These are phyloP conservation scores for Articulospora tetracladia DNA, from an alignment of 495 filamentous ascomycete species.

Conservation along the genomic window DNA sequence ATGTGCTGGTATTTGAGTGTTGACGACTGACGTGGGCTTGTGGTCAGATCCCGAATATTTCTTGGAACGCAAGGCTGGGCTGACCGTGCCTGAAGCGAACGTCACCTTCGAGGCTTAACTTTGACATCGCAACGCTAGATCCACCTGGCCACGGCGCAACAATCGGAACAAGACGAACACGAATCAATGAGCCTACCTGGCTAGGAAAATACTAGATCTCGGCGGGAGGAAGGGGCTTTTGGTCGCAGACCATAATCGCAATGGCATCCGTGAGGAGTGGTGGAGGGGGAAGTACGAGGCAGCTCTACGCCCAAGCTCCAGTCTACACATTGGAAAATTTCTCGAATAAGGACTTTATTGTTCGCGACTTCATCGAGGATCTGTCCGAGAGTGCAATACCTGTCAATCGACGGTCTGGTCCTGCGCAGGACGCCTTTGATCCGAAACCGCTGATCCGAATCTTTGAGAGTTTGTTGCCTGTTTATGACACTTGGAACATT, in stretches of 20 bases:
- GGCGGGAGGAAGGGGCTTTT: constrained; percentile 14
- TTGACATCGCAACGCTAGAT: not conserved
- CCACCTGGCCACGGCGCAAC: not conserved
- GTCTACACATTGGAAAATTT: constrained; percentile 86
- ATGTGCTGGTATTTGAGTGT: not conserved
- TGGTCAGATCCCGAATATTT: not conserved
- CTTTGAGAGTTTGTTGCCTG: constrained; percentile 68
- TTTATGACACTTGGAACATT: not conserved
- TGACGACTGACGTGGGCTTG: not conserved
- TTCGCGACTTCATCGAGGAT: constrained; percentile 92
- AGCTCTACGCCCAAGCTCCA: constrained; percentile 73
- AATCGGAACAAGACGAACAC: not conserved
- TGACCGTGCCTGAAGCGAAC: not conserved
- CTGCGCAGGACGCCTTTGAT: constrained; percentile 75
- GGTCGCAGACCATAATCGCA: not conserved
- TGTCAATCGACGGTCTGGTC: constrained; percentile 66
- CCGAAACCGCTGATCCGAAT: constrained; percentile 95
- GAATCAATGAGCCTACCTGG: not conserved
- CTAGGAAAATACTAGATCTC: constrained; percentile 11
- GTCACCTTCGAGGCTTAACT: not conserved
- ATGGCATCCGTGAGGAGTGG: constrained; percentile 40
- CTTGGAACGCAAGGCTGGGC: not conserved
- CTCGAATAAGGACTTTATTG: constrained; percentile 90
- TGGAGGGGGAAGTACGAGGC: constrained; percentile 42
- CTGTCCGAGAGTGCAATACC: constrained; percentile 83